Percentiles rank a stretch among this genome's conserved stretches.
Conservation (phyloP, 441 rosid genomes). For the Aquilaria agallochum region DNA sequence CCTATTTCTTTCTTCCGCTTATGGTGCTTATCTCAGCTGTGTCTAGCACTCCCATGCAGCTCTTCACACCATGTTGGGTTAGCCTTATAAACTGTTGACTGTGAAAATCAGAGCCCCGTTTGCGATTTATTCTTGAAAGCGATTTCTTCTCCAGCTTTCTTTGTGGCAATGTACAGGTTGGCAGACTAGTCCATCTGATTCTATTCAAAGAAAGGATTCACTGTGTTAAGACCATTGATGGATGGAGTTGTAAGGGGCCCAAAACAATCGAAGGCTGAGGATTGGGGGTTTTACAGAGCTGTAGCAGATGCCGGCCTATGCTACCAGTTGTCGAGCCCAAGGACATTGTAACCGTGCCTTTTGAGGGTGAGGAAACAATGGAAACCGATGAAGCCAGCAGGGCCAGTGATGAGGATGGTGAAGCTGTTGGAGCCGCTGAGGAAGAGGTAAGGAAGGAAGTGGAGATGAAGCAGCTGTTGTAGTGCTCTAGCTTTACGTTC, state of each 20-base stretch:
- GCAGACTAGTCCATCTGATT: slow-evolving; percentile 79
- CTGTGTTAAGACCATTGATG: slow-evolving; percentile 60
- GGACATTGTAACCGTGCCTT: slow-evolving; percentile 80
- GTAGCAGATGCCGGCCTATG: slow-evolving; percentile 88
- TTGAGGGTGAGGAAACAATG: slow-evolving; percentile 65
- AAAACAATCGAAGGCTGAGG: slow-evolving; percentile 68
- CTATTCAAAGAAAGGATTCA: slow-evolving; percentile 63
- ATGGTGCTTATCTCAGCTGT: slow-evolving; percentile 87
- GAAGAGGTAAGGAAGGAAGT: slow-evolving; percentile 17
- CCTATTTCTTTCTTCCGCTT: slow-evolving; percentile 67
- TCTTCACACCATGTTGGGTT: slow-evolving; percentile 90
- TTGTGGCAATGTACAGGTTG: slow-evolving; percentile 77
- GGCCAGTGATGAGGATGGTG: slow-evolving; percentile 71
- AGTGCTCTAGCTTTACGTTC: slow-evolving; percentile 78
- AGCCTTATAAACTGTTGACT: slow-evolving; percentile 82
- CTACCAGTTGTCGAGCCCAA: slow-evolving; percentile 79
- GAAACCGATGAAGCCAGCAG: slow-evolving; percentile 71
- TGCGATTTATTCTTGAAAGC: slow-evolving; percentile 78
- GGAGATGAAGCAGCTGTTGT: slow-evolving; percentile 74
- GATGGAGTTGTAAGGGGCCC: slow-evolving; percentile 89
- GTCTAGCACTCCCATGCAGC: slow-evolving; percentile 77
- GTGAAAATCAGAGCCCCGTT: slow-evolving; percentile 81
- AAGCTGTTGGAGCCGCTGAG: slow-evolving; percentile 53
- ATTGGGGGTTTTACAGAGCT: slow-evolving; percentile 82
- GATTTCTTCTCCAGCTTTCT: slow-evolving; percentile 87